A percentile compares a stretch with the other conserved stretches of the same genome.
These are phyloP conservation scores for Globisporangium emineosum DNA, from an alignment of 352 stramenopile species.

Conservation along the genomic window DNA sequence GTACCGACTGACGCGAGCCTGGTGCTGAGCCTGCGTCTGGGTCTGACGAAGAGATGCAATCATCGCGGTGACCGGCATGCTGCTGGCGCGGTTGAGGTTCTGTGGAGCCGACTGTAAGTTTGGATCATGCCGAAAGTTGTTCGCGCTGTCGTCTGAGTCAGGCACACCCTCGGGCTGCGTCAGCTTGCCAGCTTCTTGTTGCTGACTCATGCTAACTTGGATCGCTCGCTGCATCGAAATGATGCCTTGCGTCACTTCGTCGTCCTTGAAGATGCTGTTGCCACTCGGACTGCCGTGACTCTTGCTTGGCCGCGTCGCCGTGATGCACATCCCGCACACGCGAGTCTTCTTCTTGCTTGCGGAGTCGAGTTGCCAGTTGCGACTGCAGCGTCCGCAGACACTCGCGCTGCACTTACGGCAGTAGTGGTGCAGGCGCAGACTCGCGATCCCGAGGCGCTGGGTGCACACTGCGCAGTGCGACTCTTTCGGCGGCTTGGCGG, in stretches of 20 bases:
- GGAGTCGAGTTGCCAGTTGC: slow-evolving; percentile 8
- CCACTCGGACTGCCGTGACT: background rate
- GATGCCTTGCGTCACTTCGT: background rate
- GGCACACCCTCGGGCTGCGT: background rate
- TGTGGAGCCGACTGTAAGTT: background rate
- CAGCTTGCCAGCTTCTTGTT: background rate
- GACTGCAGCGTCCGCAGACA: slow-evolving; percentile 21
- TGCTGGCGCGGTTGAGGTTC: background rate
- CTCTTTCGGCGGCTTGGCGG: slow-evolving; percentile 10
- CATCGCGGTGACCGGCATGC: background rate
- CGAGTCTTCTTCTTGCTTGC: slow-evolving; percentile 18
- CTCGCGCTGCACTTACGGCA: slow-evolving; percentile 22
- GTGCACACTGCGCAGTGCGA: slow-evolving; percentile 20
- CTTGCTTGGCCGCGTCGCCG: slow-evolving; percentile 4
- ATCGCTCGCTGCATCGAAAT: slow-evolving; percentile 10
- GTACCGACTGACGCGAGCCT: slow-evolving; percentile 10
- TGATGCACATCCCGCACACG: slow-evolving; percentile 18
- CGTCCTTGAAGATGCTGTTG: background rate
- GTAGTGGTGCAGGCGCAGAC: slow-evolving; percentile 13
- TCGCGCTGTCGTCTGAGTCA: background rate
- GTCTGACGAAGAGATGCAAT: background rate
- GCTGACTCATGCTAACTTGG: background rate
- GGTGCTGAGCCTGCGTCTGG: background rate
- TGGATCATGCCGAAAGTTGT: background rate
- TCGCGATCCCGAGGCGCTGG: slow-evolving; percentile 19